Base-by-base conservation (phyloP, 306 rosid species). In the Ziziphus jujuba region DNA sequence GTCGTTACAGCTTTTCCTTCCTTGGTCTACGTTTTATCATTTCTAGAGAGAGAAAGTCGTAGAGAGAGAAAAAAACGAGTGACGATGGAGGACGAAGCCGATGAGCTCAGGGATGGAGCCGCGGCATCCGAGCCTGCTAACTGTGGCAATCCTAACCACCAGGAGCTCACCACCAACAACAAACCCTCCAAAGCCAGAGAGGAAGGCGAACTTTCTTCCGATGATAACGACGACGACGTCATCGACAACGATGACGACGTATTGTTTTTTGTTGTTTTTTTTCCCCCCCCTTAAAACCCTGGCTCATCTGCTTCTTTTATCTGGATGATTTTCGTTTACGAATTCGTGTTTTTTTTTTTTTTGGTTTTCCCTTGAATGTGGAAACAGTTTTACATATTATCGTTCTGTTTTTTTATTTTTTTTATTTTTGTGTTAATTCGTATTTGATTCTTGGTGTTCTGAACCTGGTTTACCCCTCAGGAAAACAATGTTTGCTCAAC, bases 191-290 rank as follows among this genome's bases (percentile, higher is more conserved):
- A 74, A 61, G 22, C 58, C 78, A 84, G 80, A 80, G 98, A 92
- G 81, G 98, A 92, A 75, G 98, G 98, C 75, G 98, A 92, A 70
- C 79, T 87, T 22, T 84, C 90, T 44, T 87, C 96, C 52, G 87
- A 75, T 12, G 85, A 68, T 11, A 73, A 83, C 9, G 85, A 83
- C 74, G 70, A 77, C 13, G 85, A 66, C 15, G 75, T 82, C 9
- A 87, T 83, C 76, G 67, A 66, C 8, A 75, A 77, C 16, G 84
- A 66, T 14, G 74, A 82, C 7, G 87, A 86, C 76, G 70, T 77
- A 67, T 63, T 55, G 45, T 34, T 57, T 45, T 75, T 59, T n/a
- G n/a, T n/a, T n/a, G n/a, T n/a, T n/a, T n/a, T n/a, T n/a, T n/a
- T n/a, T n/a, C n/a, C n/a, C n/a, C n/a, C n/a, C n/a, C n/a, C 64